These are phyloP conservation scores for Fusarium sp. DNA, from an alignment of 2,329 filamentous ascomycete species.

Conservation along the genomic window DNA sequence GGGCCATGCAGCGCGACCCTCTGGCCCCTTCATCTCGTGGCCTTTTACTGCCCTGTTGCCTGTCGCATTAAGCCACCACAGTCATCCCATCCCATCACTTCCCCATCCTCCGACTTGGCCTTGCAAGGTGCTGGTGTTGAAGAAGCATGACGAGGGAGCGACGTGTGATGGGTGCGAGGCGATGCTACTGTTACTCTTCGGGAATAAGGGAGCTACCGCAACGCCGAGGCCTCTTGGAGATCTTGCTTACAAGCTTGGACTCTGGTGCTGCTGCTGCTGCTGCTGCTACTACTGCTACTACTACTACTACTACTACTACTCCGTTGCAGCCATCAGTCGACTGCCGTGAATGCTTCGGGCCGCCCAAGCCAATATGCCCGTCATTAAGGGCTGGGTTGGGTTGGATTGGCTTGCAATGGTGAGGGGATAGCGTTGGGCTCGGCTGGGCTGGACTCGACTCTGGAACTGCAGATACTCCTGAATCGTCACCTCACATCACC, in stretches of 20 bases:
- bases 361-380: constrained; percentile 31
- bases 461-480: constrained; percentile 14
- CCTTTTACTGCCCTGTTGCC: constrained; percentile 4
- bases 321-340: constrained; percentile 21
- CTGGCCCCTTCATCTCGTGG: constrained; percentile 21
- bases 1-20: constrained; percentile 7
- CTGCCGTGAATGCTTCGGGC: constrained; percentile 37
- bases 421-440: constrained; percentile 13
- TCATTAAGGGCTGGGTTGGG: constrained; percentile 19
- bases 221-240: constrained; percentile 18
- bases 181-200: constrained; percentile 11
- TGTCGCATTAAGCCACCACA: constrained; percentile 4
- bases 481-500: constrained; percentile 16
- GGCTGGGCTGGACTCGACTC: neutral
- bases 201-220: constrained; percentile 31
- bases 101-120: neutral
- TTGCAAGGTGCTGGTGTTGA: neutral
- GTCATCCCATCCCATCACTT: constrained; percentile 1
- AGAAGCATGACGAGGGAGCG: neutral
- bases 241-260: neutral
- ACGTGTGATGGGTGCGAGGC: neutral
- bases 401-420: neutral
- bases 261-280: neutral
- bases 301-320: neutral
- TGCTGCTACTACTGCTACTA: neutral